A percentile compares a stretch with the other conserved stretches of the same genome.
These are phyloP conservation scores for Vickermania ingenoplastis DNA, from an alignment of 208 protist species.

Conservation along the genomic window DNA sequence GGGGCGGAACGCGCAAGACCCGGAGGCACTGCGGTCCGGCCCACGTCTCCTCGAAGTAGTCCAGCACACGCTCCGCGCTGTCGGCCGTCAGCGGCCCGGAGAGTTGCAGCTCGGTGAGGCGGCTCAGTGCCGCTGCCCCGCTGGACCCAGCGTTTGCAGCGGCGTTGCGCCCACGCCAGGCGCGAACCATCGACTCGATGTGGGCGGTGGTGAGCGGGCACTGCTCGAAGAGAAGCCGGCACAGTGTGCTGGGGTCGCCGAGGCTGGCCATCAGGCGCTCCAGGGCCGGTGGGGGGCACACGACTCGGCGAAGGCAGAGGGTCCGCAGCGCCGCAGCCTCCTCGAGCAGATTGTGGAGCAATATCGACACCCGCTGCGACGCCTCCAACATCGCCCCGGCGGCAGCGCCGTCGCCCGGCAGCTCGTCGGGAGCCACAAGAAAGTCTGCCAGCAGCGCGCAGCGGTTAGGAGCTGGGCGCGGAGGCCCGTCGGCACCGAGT, in stretches of 20 bases:
- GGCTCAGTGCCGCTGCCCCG: neutral
- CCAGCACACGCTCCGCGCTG: constrained; percentile 27
- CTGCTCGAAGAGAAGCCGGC: constrained; percentile 39
- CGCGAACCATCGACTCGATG: constrained; percentile 33
- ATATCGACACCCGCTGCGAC: constrained; percentile 23
- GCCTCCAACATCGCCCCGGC: constrained; percentile 8
- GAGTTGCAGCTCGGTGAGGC: constrained; percentile 47
- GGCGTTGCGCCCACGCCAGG: constrained; percentile 8
- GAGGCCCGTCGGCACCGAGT: constrained; percentile 13
- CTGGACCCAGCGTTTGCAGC: too few relatives aligned
- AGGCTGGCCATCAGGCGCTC: constrained; percentile 21
- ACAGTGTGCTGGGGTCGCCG: constrained; percentile 18
- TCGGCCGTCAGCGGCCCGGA: constrained; percentile 49
- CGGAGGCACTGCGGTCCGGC: neutral
- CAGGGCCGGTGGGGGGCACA: constrained; percentile 31
- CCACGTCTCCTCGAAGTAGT: constrained; percentile 45
- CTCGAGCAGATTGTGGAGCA: constrained; percentile 33
- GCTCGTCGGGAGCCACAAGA: neutral
- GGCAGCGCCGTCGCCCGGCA: neutral
- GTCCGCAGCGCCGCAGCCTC: constrained; percentile 6
- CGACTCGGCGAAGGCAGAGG: constrained; percentile 29
- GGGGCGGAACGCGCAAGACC: constrained; percentile 20
- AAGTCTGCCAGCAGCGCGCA: neutral
- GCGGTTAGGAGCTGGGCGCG: neutral
- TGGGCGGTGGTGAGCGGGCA: constrained; percentile 46